Base-by-base conservation (phyloP, 1,284 basidiomycete genomes). In the Entoloma clypeatum region DNA sequence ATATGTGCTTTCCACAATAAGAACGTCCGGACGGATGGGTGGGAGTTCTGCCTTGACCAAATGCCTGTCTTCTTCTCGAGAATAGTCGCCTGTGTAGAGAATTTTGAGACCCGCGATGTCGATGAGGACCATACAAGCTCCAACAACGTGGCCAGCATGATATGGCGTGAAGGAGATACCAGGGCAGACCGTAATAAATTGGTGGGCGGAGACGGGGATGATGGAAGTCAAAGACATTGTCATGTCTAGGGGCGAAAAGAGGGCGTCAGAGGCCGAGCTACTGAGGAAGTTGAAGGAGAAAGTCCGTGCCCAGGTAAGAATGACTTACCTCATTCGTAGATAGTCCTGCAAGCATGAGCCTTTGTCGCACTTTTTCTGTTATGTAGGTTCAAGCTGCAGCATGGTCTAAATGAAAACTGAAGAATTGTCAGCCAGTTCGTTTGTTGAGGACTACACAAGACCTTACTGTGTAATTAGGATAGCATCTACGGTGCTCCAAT, bases 261-360 rank as follows among this genome's bases (percentile, higher is more conserved):
- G 68, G 2, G 84, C 79, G 51, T 92, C 90, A 0, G 84, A 78
- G 1, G 79, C 76, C 6, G 79, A 81, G 17, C 79, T 79, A 50
- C 84, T 87, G 33, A 10, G 11, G 28, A 26, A 14, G 28, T 4
- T 9, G n/a, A 19, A 11, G 28, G 22, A n/a, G n/a, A 13, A 16
- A 10, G 5, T 31, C 3, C 7, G 18, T 31, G 13, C 10, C 2
- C n/a, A 10, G 7, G 13, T 31, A 9, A 14, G 39, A 45, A 21
- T 27, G 45, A 62, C 74, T 41, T 38, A 92, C 92, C 90, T 84
- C 79, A 91, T 93, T 35, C 94, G 83, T 48, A 98, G 90, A 61
- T 92, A 97, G 62, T 99, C 95, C 64, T 95, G 92, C 95, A 99
- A n/a, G 98, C 72, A 98, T 92, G 62, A 97, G 92, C 47, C 95